These are phyloP conservation scores for Pseudogymnoascus sp. DNA, from an alignment of 2,329 filamentous ascomycete genomes.

Conservation along the genomic window DNA sequence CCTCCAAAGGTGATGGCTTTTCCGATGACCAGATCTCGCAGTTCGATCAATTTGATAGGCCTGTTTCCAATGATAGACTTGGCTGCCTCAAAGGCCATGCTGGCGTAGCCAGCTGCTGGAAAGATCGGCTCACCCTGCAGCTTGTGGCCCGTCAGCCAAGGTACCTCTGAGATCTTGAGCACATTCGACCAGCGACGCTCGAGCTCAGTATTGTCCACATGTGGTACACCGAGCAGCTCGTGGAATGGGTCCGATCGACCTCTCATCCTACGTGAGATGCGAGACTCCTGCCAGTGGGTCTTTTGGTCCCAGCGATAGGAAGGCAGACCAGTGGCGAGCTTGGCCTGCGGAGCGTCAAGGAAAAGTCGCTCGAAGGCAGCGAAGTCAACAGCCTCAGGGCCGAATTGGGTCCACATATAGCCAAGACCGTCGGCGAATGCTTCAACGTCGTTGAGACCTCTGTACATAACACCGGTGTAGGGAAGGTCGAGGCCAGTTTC, in stretches of 20 bases:
- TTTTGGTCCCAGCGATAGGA: slow-evolving; percentile 17
- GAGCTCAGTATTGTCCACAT: not conserved
- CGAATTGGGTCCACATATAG: slow-evolving; percentile 10
- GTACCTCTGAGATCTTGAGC: not conserved
- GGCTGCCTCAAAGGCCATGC: slow-evolving; percentile 40
- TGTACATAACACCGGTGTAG: slow-evolving; percentile 16
- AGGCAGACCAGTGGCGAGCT: slow-evolving; percentile 13
- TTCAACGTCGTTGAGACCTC: slow-evolving; percentile 16
- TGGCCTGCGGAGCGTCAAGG: slow-evolving; percentile 6
- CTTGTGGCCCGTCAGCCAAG: slow-evolving; percentile 6
- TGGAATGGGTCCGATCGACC: slow-evolving; percentile 10
- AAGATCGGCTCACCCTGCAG: slow-evolving; percentile 29
- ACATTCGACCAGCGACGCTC: not conserved
- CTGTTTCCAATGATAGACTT: slow-evolving; percentile 9
- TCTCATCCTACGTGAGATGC: slow-evolving; percentile 2
- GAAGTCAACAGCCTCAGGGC: not conserved
- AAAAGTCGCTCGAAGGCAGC: not conserved
- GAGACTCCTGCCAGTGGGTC: slow-evolving; percentile 16
- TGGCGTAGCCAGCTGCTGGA: slow-evolving; percentile 39
- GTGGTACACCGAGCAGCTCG: slow-evolving; percentile 16
- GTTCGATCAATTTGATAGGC: slow-evolving; percentile 7
- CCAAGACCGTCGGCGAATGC: slow-evolving; percentile 15
- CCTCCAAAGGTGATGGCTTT: slow-evolving; percentile 15
- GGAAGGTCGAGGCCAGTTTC: slow-evolving; percentile 13
- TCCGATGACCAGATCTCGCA: slow-evolving; percentile 15